A percentile compares a stretch with the other conserved stretches of the same genome.
Conservation (phyloP, 2,329 filamentous ascomycete genomes). For the Arachnomyces sp. region DNA sequence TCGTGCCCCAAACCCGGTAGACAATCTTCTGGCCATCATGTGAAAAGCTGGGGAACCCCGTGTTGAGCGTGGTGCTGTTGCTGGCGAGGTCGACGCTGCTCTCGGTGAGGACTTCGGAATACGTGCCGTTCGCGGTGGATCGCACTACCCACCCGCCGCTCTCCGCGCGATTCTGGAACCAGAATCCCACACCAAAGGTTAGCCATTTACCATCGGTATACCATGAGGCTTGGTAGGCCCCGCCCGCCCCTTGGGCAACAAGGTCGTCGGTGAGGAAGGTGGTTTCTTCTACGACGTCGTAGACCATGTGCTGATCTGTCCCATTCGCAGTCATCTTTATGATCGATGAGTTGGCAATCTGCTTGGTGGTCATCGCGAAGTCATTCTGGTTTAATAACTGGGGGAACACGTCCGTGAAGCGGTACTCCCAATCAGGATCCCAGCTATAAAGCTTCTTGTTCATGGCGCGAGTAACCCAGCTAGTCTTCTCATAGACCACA, state of each 20-base stretch:
- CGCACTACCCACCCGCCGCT: slow-evolving; percentile 17
- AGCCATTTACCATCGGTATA: slow-evolving; percentile 31
- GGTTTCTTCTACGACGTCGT: slow-evolving; percentile 18
- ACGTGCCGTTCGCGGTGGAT: slow-evolving; percentile 19
- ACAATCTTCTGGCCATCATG: slow-evolving; percentile 30
- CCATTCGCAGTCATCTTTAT: slow-evolving; percentile 25
- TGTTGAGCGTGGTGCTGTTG: slow-evolving; percentile 21
- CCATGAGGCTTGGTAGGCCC: slow-evolving; percentile 37
- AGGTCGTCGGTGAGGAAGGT: slow-evolving; percentile 14
- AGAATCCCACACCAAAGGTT: slow-evolving; percentile 33
- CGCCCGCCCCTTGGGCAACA: slow-evolving; percentile 22
- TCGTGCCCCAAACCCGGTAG: slow-evolving; percentile 27
- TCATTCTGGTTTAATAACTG: slow-evolving; percentile 19
- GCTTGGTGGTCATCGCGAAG: slow-evolving; percentile 33
- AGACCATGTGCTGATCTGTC: slow-evolving; percentile 19
- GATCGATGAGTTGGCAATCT: slow-evolving; percentile 34
- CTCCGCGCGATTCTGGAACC: slow-evolving; percentile 31
- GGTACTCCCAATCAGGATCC: slow-evolving; percentile 36
- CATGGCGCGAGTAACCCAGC: slow-evolving; percentile 25
- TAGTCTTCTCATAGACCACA: slow-evolving; percentile 19
- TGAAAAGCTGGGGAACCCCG: slow-evolving; percentile 35
- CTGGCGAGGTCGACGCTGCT: slow-evolving; percentile 14
- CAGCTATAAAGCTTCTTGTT: slow-evolving; percentile 34
- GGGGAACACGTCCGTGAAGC: slow-evolving; percentile 39
- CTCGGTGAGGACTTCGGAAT: slow-evolving; percentile 28